Evolutionary conservation across 306 rosid species (phyloP).

Genomic region (Rosa persica): DNA sequence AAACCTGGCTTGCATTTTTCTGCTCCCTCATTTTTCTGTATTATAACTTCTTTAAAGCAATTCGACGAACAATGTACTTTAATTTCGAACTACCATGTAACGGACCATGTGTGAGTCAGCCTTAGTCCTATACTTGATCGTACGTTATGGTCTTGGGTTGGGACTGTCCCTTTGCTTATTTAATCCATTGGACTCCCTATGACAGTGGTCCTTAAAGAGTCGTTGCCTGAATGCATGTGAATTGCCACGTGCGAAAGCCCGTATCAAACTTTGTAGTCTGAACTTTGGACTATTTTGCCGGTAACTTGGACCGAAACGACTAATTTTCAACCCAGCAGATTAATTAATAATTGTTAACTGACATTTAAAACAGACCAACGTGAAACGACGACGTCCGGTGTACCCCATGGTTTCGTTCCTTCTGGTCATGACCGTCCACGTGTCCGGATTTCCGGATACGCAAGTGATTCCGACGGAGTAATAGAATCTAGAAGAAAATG

Average conservation of each 20-base stretch:
- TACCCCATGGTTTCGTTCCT: background rate
- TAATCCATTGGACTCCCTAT: background rate
- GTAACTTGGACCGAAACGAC: conserved; percentile 37
- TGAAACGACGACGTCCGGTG: background rate
- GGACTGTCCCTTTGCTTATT: background rate
- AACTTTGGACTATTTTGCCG: conserved; percentile 41
- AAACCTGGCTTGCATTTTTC: no score
- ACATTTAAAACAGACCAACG: background rate
- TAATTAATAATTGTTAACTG: no score
- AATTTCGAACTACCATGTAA: no score
- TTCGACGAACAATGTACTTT: no score
- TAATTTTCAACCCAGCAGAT: conserved; percentile 29
- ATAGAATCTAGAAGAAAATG: background rate
- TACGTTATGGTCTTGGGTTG: background rate
- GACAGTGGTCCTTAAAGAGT: conserved; percentile 5
- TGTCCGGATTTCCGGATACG: background rate
- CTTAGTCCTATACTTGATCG: no score
- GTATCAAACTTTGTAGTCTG: background rate
- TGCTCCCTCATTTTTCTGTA: no score
- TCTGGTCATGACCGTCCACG: conserved; percentile 20
- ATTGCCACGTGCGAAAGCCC: conserved; percentile 21
- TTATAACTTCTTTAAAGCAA: no score
- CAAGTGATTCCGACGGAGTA: background rate
- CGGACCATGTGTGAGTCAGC: no score
- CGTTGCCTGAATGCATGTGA: conserved; percentile 35